Evolutionary conservation across 768 basidiomycete genomes (phyloP).

Genomic region (Nevesoporus exiguus): DNA sequence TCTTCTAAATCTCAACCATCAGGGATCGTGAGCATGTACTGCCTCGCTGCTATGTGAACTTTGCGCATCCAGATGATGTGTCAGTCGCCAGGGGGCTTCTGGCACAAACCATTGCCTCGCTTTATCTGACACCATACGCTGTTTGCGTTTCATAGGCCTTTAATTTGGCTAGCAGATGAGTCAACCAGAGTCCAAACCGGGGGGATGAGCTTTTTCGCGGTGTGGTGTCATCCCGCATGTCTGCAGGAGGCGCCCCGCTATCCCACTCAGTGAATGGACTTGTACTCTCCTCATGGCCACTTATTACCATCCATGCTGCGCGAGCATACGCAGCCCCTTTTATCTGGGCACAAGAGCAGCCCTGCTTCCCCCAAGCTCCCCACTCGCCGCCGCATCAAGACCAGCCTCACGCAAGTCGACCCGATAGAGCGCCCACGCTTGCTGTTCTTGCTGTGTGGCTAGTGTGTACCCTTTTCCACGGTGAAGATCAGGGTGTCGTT

Average conservation of each 20-base stretch:
- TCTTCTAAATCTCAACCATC: constrained; percentile 13
- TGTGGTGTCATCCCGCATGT: constrained; percentile 25
- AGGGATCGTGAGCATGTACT: constrained; percentile 21
- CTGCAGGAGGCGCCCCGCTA: constrained; percentile 19
- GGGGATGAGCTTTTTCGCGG: constrained; percentile 22
- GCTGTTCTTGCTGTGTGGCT: constrained; percentile 13
- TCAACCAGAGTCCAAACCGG: constrained; percentile 30
- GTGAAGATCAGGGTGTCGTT: constrained; percentile 18
- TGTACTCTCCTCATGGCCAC: constrained; percentile 27
- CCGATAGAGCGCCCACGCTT: constrained; percentile 1
- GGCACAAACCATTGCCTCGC: constrained; percentile 20
- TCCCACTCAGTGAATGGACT: constrained; percentile 16
- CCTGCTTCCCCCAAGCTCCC: constrained; percentile 8
- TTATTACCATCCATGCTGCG: constrained; percentile 24
- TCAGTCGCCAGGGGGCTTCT: constrained; percentile 20
- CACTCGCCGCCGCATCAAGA: constrained; percentile 3
- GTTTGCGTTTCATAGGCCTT: constrained; percentile 27
- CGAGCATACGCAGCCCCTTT: constrained; percentile 27
- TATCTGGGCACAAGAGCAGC: constrained; percentile 20
- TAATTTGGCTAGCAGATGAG: constrained; percentile 27
- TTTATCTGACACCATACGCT: constrained; percentile 22
- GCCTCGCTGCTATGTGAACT: constrained; percentile 27
- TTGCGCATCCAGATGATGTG: constrained; percentile 21
- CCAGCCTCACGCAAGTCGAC: background rate
- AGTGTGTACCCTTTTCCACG: constrained; percentile 29